These are phyloP conservation scores for Hericium coralloides DNA, from an alignment of 768 basidiomycete genomes.

Conservation along the genomic window DNA sequence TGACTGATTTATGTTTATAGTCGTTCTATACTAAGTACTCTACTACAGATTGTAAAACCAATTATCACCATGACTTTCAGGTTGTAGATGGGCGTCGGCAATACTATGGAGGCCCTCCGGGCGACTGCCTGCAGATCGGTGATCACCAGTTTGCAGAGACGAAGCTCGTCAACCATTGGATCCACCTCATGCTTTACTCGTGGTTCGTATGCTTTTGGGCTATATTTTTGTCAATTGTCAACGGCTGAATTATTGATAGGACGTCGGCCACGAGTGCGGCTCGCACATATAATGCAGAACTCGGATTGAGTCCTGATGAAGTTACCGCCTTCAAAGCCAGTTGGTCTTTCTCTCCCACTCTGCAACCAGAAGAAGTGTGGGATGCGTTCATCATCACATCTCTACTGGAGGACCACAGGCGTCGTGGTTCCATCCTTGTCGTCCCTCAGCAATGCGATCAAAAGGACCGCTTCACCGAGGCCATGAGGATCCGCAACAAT, in stretches of 20 bases:
- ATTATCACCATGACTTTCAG: too few species aligned
- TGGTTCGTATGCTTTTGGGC: too few species aligned
- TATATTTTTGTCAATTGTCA: too few species aligned
- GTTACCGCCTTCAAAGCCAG: not conserved
- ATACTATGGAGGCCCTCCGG: too few species aligned
- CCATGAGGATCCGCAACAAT: constrained; percentile 19
- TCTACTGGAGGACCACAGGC: constrained; percentile 17
- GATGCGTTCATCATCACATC: constrained; percentile 17
- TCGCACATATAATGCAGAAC: constrained; percentile 1
- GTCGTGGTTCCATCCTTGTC: constrained; percentile 3
- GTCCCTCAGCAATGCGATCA: constrained; percentile 19
- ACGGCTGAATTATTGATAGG: not conserved
- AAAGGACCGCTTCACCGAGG: constrained; percentile 16
- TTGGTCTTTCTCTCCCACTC: not conserved
- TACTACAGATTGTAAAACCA: too few species aligned
- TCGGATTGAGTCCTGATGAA: not conserved
- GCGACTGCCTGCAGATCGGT: too few species aligned
- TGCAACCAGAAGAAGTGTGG: constrained; percentile 16
- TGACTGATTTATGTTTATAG: not conserved
- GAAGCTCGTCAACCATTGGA: too few species aligned
- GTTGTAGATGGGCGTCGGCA: too few species aligned
- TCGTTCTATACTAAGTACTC: too few species aligned
- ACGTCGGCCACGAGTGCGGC: constrained; percentile 7
- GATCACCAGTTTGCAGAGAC: too few species aligned
- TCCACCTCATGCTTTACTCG: too few species aligned